phyloP scores from a whole-genome alignment of 345 rosid species.

The Melaleuca quinquenervia region DNA sequence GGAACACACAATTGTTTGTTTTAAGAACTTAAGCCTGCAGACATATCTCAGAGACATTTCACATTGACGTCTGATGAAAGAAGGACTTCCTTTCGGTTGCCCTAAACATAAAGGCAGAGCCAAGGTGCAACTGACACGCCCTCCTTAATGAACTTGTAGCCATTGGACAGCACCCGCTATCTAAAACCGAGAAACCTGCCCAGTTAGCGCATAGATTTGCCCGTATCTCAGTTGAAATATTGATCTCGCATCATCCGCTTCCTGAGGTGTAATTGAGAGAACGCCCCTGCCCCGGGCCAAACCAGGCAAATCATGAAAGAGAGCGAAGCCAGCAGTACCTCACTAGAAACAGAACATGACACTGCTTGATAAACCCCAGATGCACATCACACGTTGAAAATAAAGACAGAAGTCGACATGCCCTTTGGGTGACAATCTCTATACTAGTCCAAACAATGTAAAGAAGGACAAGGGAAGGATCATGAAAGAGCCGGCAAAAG shows the following conservation, averaged over 20 bases:
- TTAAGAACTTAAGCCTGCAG: not conserved
- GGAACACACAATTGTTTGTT: not conserved
- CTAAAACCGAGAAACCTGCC: not conserved
- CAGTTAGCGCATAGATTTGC: not conserved
- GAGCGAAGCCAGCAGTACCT: not conserved
- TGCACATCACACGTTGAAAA: not conserved
- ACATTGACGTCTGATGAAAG: not conserved
- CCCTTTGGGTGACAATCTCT: not conserved
- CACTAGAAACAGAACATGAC: not conserved
- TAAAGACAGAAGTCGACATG: not conserved
- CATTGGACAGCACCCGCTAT: not conserved
- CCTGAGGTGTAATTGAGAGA: not conserved
- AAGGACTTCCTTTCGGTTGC: not conserved
- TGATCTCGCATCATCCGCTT: not conserved
- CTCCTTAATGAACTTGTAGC: not conserved
- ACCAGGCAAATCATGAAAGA: not conserved
- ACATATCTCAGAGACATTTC: not conserved
- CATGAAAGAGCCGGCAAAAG: not conserved
- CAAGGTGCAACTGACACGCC: not conserved
- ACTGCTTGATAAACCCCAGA: not conserved
- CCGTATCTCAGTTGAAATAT: not conserved
- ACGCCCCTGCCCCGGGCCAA: not conserved
- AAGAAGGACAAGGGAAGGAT: not conserved
- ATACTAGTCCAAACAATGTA: not conserved
- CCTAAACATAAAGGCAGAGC: not conserved